phyloP scores from a whole-genome alignment of 202 grass and related monocot species.

The Eragrostis tef region DNA sequence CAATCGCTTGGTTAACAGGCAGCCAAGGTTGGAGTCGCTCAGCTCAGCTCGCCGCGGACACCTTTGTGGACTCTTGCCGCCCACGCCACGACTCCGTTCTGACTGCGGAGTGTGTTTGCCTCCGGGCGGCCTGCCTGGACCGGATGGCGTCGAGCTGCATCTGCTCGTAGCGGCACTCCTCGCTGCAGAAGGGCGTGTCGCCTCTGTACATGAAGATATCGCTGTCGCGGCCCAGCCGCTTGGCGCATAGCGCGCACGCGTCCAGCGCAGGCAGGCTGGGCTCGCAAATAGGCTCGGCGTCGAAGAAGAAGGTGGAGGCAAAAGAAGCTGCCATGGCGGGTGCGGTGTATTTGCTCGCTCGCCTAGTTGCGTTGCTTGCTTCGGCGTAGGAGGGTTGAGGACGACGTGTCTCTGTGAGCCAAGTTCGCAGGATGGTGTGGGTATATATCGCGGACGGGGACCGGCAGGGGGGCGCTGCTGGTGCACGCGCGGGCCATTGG shows the following conservation, averaged over 20 bases:
- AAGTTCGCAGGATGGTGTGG: not conserved
- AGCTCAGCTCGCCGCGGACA: constrained; percentile 21
- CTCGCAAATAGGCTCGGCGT: constrained; percentile 45
- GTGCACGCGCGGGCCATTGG: not conserved
- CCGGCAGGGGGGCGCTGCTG: not conserved
- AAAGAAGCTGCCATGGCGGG: constrained; percentile 51
- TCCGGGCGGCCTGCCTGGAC: constrained; percentile 24
- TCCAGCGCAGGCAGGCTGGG: constrained; percentile 39
- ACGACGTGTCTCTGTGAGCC: not conserved
- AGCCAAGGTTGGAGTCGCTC: not conserved
- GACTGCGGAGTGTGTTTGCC: not conserved
- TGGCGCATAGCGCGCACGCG: constrained; percentile 76
- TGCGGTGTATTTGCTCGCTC: no score
- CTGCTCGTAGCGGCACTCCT: constrained; percentile 84
- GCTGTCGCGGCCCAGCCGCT: constrained; percentile 50
- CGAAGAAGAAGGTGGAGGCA: constrained; percentile 59
- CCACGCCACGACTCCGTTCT: constrained; percentile 25
- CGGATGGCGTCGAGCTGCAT: constrained; percentile 63
- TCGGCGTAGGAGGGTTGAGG: not conserved
- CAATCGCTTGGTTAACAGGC: not conserved
- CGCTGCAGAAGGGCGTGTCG: constrained; percentile 87
- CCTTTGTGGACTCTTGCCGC: constrained; percentile 31
- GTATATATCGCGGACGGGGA: not conserved
- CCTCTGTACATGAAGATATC: constrained; percentile 88
- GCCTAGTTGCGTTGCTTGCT: no score